Evolutionary conservation across 805 yeast species (phyloP).

Genomic region (Saccharomycodes ludwigii): DNA sequence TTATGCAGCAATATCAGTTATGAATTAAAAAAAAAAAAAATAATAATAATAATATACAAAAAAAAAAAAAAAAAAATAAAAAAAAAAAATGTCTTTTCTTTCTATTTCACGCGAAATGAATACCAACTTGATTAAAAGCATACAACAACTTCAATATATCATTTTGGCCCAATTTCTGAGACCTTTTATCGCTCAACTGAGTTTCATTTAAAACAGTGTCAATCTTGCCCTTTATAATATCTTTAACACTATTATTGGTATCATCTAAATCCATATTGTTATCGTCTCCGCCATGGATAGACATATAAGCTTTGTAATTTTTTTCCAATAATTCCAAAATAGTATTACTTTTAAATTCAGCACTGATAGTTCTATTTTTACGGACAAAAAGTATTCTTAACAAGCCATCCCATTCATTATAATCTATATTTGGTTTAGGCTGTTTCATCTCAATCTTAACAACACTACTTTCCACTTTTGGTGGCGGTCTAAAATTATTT

Average conservation of each 20-base stretch:
- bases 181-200: conserved; percentile 71
- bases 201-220: conserved; percentile 67
- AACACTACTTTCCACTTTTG: conserved; percentile 94
- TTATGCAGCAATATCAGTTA: too few relatives aligned
- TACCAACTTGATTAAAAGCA: conserved; percentile 94
- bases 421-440: conserved; percentile 92
- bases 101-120: conserved; percentile 85
- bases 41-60: too few relatives aligned
- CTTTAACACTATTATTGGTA: conserved; percentile 28
- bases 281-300: conserved; percentile 27
- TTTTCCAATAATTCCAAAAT: conserved; percentile 73
- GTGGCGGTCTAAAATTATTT: conserved; percentile 96
- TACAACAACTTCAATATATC: conserved; percentile 78
- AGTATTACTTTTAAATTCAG: conserved; percentile 79
- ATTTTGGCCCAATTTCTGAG: conserved; percentile 90
- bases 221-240: conserved; percentile 53
- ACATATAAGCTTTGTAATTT: conserved; percentile 72
- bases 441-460: conserved; percentile 84
- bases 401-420: conserved; percentile 94
- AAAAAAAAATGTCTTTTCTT: too few relatives aligned
- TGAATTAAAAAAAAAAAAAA: too few relatives aligned
- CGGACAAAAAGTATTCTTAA: conserved; percentile 85
- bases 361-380: conserved; percentile 84
- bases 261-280: conserved; percentile 23
- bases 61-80: too few relatives aligned